phyloP scores from a whole-genome alignment of 139 green algal species.

The Eudorina sp. region DNA sequence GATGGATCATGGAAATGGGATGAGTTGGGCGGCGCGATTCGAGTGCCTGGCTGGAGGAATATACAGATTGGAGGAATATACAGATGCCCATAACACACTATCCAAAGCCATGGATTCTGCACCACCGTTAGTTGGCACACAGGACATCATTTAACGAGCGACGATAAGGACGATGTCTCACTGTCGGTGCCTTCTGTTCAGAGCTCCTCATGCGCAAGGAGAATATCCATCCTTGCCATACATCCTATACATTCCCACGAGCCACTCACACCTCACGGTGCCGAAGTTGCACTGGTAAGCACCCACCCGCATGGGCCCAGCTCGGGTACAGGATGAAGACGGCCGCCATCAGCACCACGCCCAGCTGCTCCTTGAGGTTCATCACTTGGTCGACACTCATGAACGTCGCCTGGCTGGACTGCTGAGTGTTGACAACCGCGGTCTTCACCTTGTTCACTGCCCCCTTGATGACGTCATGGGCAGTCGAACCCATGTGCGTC shows the following conservation, averaged over 20 bases:
- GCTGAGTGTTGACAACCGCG: neutral
- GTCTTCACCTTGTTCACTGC: neutral
- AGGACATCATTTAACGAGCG: neutral
- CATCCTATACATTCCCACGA: no score
- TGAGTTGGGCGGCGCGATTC: neutral
- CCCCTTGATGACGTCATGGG: neutral
- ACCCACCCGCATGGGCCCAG: conserved; percentile 6
- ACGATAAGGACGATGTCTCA: neutral
- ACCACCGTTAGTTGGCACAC: no score
- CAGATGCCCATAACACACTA: neutral
- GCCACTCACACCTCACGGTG: no score
- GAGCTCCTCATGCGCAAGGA: neutral
- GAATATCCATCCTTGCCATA: neutral
- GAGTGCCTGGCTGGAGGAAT: no score
- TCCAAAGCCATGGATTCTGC: no score
- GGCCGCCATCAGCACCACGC: conserved; percentile 4
- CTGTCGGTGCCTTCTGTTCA: neutral
- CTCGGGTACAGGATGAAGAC: conserved; percentile 21
- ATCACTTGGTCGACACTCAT: neutral
- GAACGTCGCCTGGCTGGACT: conserved; percentile 1
- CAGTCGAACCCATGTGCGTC: neutral
- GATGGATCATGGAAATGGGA: neutral
- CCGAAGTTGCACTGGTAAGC: no score
- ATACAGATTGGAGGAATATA: neutral
- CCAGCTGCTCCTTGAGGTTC: conserved; percentile 13